A percentile compares a stretch with the other conserved stretches of the same genome.
These are phyloP conservation scores for Polygonum aviculare DNA, from an alignment of 148 eudicot species.

Conservation along the genomic window DNA sequence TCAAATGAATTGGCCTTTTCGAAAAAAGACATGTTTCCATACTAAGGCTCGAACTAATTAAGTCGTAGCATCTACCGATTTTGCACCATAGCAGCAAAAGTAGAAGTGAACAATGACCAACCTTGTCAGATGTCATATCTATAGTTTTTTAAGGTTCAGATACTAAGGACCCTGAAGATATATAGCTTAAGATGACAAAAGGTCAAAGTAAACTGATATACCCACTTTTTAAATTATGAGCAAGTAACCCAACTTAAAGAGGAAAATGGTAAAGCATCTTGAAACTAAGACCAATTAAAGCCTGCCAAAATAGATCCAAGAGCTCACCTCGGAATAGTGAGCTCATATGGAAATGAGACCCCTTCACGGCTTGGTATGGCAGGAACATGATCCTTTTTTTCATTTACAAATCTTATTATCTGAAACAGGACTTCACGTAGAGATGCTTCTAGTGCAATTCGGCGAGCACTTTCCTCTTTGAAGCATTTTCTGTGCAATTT, in stretches of 20 bases:
- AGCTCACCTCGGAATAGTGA: conserved; percentile 79
- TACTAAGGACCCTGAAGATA: background rate
- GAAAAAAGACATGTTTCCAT: no score
- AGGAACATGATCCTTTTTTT: conserved; percentile 93
- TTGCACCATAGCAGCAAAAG: no score
- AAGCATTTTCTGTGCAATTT: conserved; percentile 37
- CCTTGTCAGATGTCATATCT: background rate
- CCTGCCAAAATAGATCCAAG: background rate
- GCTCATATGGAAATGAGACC: conserved; percentile 86
- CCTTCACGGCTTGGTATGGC: conserved; percentile 75
- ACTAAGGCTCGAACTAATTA: no score
- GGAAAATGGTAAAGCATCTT: background rate
- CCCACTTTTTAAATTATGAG: background rate
- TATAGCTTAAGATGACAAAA: no score
- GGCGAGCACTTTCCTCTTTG: conserved; percentile 58
- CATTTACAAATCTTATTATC: conserved; percentile 87
- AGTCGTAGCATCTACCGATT: no score
- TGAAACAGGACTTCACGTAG: conserved; percentile 91
- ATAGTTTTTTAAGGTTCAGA: no score
- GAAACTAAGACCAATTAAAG: background rate
- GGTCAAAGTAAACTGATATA: background rate
- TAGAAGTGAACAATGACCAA: background rate
- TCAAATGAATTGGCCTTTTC: no score
- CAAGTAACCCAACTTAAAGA: background rate
- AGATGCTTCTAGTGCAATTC: conserved; percentile 69